Base-by-base conservation (phyloP, 345 rosid species). In the Alliaria petiolata region DNA sequence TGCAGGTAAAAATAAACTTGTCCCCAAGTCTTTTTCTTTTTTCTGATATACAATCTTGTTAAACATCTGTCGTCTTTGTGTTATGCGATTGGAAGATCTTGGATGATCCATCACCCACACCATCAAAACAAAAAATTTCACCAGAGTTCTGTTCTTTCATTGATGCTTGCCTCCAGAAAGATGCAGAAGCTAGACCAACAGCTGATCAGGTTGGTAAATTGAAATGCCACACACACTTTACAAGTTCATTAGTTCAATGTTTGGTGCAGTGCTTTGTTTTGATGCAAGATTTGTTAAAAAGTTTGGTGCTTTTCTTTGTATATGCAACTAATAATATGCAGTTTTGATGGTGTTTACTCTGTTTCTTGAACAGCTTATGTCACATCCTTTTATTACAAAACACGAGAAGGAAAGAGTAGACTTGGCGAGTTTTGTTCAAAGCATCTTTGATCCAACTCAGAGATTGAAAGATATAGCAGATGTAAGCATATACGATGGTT, bases 71-170 rank as follows among this genome's bases (percentile, higher is more conserved):
- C 25, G 19, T 38, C 67, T 40, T 70, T 49, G 49, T 58, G 17
- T 66, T 42, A 19, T 52, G 42, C 0, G 30, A 20, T 45, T 22
- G 63, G 11, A 80, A 93, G 98, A 93, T 93, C 62, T 76, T 91
- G 95, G 98, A 93, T 0, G 98, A 93, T 73, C 90, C 96, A 44
- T 93, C 98, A 62, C 98, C 98, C 19, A 84, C 88, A 40, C 98
- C 97, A 38, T 71, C 89, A 26, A 82, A 81, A 56, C 71, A 80
- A 43, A 85, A 80, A 0, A 89, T 89, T 67, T 93, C 98, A 12
- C 77, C 84, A 6, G 98, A 93, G 68, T 91, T 93, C 83, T 93
- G 97, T 79, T 85, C 96, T 22, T 93, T 93, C 71, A 79, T 93
- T 51, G 92, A 85, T 83, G 87, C 83, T 71, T 93, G 98, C 75